Evolutionary conservation across 176 grass and related monocot species (phyloP).

Genomic region (Raddia distichophylla): DNA sequence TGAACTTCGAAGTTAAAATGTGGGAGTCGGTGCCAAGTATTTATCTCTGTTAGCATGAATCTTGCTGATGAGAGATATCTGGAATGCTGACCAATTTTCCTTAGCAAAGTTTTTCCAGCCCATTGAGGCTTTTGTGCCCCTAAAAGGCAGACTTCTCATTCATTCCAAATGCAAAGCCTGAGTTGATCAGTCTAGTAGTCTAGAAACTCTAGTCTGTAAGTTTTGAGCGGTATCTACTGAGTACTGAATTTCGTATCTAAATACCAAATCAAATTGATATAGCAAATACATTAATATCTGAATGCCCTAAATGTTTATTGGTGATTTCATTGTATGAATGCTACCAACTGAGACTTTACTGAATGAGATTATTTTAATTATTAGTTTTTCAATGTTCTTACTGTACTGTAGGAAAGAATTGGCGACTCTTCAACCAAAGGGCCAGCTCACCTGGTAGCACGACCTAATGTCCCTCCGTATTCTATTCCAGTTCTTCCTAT

Average conservation of each 20-base stretch:
- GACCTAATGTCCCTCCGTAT: conserved; percentile 52
- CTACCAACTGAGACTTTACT: conserved; percentile 1
- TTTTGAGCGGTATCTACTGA: not conserved
- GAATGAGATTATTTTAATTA: not conserved
- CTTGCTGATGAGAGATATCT: no score
- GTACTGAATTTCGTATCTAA: not conserved
- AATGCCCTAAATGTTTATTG: not conserved
- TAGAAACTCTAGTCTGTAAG: no score
- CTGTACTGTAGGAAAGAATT: conserved; percentile 51
- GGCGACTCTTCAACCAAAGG: conserved; percentile 57
- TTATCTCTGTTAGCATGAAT: no score
- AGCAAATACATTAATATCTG: not conserved
- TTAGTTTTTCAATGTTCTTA: conserved; percentile 11
- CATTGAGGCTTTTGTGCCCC: no score
- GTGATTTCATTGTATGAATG: not conserved
- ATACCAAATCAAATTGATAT: not conserved
- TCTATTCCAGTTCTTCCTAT: conserved; percentile 49
- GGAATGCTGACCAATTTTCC: no score
- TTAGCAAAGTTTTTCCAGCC: no score
- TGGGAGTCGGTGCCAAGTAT: no score
- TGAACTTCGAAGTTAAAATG: no score
- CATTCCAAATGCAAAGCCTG: no score
- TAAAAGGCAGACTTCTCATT: no score
- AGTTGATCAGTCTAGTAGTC: no score
- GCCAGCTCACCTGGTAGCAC: conserved; percentile 37